Evolutionary conservation across 192 early-diverging fungal species (phyloP).

Genomic region (Coemansia sp.): DNA sequence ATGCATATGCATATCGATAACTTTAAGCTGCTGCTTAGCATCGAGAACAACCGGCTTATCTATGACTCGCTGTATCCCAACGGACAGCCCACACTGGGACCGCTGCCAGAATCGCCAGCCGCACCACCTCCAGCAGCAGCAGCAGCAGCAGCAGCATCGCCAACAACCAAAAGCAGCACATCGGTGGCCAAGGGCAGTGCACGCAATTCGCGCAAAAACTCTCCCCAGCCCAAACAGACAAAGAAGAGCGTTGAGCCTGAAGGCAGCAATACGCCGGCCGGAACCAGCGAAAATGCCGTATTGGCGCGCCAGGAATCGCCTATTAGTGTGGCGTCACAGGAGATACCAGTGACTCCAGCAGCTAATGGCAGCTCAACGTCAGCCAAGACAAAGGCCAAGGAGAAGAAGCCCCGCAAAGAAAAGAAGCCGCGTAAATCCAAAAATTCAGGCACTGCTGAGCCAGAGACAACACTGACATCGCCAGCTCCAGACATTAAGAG

Average conservation of each 20-base stretch:
- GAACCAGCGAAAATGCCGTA: not conserved
- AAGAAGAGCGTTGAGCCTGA: constrained; percentile 9
- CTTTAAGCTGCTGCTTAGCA: constrained; percentile 45
- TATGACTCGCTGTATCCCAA: constrained; percentile 45
- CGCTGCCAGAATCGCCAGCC: constrained; percentile 14
- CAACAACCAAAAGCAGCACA: constrained; percentile 15
- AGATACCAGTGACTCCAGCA: constrained; percentile 5
- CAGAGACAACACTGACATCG: constrained; percentile 1
- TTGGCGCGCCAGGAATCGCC: constrained; percentile 5
- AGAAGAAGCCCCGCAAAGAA: constrained; percentile 31
- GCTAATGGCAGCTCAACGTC: not conserved
- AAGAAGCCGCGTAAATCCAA: constrained; percentile 15
- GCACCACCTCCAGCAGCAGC: constrained; percentile 8
- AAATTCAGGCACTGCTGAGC: constrained; percentile 9
- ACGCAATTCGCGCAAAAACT: constrained; percentile 48
- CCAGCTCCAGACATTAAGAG: not conserved
- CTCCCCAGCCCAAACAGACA: constrained; percentile 43
- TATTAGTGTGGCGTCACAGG: constrained; percentile 7
- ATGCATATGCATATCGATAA: constrained; percentile 55
- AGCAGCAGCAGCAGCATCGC: constrained; percentile 5
- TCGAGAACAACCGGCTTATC: constrained; percentile 52
- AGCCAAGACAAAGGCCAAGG: constrained; percentile 22
- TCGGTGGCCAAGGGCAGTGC: constrained; percentile 34
- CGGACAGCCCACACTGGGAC: constrained; percentile 41
- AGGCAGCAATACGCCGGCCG: not conserved